These are phyloP conservation scores for Calonectria multiphialidica DNA, from an alignment of 2,329 filamentous ascomycete species.

Conservation along the genomic window DNA sequence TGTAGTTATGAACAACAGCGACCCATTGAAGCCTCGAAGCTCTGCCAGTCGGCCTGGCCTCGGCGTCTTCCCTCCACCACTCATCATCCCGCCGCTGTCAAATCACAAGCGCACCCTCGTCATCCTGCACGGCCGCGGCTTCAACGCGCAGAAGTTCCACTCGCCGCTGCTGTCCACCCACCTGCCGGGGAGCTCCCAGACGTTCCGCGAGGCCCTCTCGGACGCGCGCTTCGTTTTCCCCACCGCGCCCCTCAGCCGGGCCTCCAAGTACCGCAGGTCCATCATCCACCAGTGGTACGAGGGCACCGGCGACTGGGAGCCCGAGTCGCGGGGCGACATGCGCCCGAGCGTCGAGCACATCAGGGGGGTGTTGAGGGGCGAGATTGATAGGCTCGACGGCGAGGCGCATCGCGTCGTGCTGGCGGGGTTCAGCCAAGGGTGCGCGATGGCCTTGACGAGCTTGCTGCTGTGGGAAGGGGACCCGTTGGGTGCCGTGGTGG, in stretches of 20 bases:
- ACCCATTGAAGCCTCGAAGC: background rate
- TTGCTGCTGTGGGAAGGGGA: conserved; percentile 58
- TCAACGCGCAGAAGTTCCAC: conserved; percentile 54
- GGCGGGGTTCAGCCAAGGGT: conserved; percentile 67
- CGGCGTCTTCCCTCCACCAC: conserved; percentile 40
- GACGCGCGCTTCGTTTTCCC: conserved; percentile 64
- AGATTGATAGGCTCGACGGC: conserved; percentile 49
- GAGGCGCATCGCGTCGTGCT: conserved; percentile 57
- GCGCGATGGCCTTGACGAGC: conserved; percentile 58
- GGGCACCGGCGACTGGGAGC: conserved; percentile 51
- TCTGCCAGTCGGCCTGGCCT: conserved; percentile 15
- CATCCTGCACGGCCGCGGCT: conserved; percentile 64
- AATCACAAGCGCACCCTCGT: conserved; percentile 60
- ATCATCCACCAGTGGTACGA: conserved; percentile 52
- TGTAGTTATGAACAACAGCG: background rate
- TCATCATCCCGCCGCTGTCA: conserved; percentile 37
- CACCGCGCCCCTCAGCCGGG: conserved; percentile 54
- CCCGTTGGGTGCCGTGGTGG: conserved; percentile 52
- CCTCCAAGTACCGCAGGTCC: conserved; percentile 47
- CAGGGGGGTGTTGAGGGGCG: conserved; percentile 50
- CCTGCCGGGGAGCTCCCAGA: conserved; percentile 6
- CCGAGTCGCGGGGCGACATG: conserved; percentile 49
- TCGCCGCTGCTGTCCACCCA: conserved; percentile 50
- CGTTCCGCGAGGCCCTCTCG: conserved; percentile 51
- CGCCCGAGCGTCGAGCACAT: conserved; percentile 55